Evolutionary conservation across 2,329 filamentous ascomycete genomes (phyloP).

Genomic region (Aspergillus tamarii): DNA sequence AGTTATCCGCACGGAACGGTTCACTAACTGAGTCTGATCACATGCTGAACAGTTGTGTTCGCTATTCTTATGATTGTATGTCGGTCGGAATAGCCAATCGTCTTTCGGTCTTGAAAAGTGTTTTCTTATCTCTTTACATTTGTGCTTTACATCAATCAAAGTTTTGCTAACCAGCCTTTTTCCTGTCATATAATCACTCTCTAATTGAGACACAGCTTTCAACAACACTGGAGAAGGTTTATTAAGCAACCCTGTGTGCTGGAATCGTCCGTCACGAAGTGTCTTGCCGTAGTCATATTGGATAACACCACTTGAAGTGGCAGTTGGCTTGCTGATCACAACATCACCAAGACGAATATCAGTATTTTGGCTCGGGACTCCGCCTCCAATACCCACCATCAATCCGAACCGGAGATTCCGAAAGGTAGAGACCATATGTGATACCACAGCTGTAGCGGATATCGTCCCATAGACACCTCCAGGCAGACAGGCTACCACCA

Average conservation of each 20-base stretch:
- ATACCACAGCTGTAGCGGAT: conserved; percentile 26
- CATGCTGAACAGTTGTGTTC: conserved; percentile 16
- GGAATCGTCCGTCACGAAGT: conserved; percentile 20
- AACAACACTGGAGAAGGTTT: conserved; percentile 17
- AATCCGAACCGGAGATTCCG: conserved; percentile 24
- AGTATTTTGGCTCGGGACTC: conserved; percentile 14
- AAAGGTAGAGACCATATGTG: conserved; percentile 31
- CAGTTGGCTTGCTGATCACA: neutral
- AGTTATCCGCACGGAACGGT: conserved; percentile 13
- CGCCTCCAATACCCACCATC: conserved; percentile 36
- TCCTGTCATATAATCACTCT: conserved; percentile 3
- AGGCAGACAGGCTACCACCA: conserved; percentile 30
- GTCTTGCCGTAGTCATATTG: conserved; percentile 17
- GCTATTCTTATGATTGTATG: conserved; percentile 14
- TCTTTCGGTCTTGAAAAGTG: conserved; percentile 15
- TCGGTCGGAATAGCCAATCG: conserved; percentile 18
- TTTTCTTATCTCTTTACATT: neutral
- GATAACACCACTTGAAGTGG: neutral
- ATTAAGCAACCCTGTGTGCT: conserved; percentile 24
- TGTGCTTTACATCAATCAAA: neutral
- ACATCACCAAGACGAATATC: neutral
- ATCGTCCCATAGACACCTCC: conserved; percentile 21
- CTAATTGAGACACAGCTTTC: conserved; percentile 18
- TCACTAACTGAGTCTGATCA: conserved; percentile 18
- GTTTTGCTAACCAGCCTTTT: neutral